Base-by-base conservation (phyloP, 257 asterid genomes). In the Capsicum baccatum region DNA sequence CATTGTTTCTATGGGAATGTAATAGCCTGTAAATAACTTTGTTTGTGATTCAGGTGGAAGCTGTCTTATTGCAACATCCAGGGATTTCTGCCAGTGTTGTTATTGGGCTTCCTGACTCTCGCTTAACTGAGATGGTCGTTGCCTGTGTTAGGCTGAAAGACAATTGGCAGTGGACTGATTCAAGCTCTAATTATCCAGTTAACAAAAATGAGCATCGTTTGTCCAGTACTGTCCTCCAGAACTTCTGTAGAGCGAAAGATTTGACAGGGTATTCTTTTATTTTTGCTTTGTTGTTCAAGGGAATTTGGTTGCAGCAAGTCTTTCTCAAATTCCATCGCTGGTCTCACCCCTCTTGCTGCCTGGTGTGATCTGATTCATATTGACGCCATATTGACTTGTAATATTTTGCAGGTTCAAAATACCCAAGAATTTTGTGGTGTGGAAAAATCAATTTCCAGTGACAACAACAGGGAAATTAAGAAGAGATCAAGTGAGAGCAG, bases 401-500 rank as follows among this genome's bases (percentile, higher is more conserved):
- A 66, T 63, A 48, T 42, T 7, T 33, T 81, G 90, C 96, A 95
- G 98, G 88, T 95, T 91, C 74, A 95, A 95, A 84, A 92, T 95
- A 85, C 98, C 98, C 16, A 93, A 85, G 83, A 89, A 85, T 64
- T 90, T 86, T 85, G 82, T 94, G 6, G 13, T 86, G 76, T 94
- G 98, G 99, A 84, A 83, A 81, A 85, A 85, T 64, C 81, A 90
- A 74, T 95, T 94, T 87, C 98, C 98, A 48, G 14, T 88, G 85
- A 94, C 99, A 50, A 90, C 93, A 58, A 93, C 96, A 33, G 98
- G 98, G 83, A 95, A 95, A 85, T 50, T 95, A 84, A 94, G 87
- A 89, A 92, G 99, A 85, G 97, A 92, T 69, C 90, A 87, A 64
- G 82, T 95, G 26, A 91, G 92, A 87, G 90, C 85, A 85, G 88